A percentile compares a stretch with the other conserved stretches of the same genome.
These are phyloP conservation scores for Leucocoprinus leucothites DNA, from an alignment of 768 basidiomycete genomes.

Conservation along the genomic window DNA sequence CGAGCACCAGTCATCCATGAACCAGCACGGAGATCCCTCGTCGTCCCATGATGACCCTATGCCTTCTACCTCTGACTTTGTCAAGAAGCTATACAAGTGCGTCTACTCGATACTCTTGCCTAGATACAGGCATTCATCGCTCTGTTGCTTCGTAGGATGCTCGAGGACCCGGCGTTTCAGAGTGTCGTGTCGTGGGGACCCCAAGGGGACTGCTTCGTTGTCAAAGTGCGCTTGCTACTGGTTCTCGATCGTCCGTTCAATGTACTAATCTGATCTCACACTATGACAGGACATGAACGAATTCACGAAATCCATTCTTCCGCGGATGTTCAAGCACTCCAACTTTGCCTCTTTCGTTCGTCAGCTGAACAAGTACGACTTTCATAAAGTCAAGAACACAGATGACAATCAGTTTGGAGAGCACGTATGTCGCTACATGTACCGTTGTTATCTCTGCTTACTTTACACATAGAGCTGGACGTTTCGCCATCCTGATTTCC, in stretches of 20 bases:
- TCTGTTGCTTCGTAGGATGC: conserved; percentile 71
- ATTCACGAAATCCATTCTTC: conserved; percentile 87
- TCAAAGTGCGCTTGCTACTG: conserved; percentile 67
- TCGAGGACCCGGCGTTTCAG: conserved; percentile 72
- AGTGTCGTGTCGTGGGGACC: conserved; percentile 83
- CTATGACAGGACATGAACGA: conserved; percentile 79
- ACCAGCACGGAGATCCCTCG: conserved; percentile 3
- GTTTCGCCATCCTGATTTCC: conserved; percentile 59
- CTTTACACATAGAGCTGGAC: conserved; percentile 43
- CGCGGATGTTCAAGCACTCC: conserved; percentile 92
- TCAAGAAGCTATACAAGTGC: conserved; percentile 92
- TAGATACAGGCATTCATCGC: not conserved
- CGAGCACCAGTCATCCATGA: conserved; percentile 1
- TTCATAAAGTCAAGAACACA: conserved; percentile 92
- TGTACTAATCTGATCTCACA: not conserved
- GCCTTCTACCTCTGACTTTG: conserved; percentile 90
- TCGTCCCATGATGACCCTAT: conserved; percentile 58
- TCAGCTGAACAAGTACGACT: conserved; percentile 95
- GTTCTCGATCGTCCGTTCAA: conserved; percentile 9
- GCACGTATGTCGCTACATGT: conserved; percentile 37
- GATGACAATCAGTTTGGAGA: conserved; percentile 74
- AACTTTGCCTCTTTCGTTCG: conserved; percentile 93
- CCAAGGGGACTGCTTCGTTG: conserved; percentile 84
- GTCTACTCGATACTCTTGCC: conserved; percentile 18
- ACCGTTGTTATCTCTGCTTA: not conserved